These are phyloP conservation scores for Isabelozyma heimii DNA, from an alignment of 805 yeast genomes.

Conservation along the genomic window DNA sequence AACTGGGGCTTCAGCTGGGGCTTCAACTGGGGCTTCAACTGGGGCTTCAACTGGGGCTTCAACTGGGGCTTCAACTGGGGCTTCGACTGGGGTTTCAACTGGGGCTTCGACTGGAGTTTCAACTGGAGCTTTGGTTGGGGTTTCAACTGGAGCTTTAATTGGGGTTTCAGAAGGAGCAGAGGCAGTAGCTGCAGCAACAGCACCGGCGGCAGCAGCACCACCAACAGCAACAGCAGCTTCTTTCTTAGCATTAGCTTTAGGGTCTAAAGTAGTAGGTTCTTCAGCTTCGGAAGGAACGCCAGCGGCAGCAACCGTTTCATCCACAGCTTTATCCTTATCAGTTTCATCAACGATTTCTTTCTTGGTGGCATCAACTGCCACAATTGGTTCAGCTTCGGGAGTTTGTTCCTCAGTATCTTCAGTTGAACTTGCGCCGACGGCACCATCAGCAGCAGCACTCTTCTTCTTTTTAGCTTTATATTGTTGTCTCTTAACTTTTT, in stretches of 20 bases:
- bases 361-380: not conserved
- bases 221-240: conserved; percentile 7
- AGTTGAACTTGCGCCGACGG: conserved; percentile 6
- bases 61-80: conserved; percentile 9
- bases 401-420: conserved; percentile 9
- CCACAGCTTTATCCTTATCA: conserved; percentile 5
- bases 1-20: conserved; percentile 3
- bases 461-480: conserved; percentile 42
- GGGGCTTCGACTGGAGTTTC: not conserved
- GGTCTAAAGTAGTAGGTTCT: conserved; percentile 6
- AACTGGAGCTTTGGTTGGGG: too few relatives aligned
- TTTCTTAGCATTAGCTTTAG: conserved; percentile 2
- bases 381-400: conserved; percentile 17
- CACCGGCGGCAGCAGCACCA: conserved; percentile 2
- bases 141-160: not conserved
- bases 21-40: conserved; percentile 4
- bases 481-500: conserved; percentile 42
- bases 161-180: not conserved
- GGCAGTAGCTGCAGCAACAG: conserved; percentile 1
- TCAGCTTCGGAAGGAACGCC: conserved; percentile 10
- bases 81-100: not conserved
- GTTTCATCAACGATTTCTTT: conserved; percentile 2
- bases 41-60: not conserved
- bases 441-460: conserved; percentile 17
- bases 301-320: conserved; percentile 11